These are phyloP conservation scores for Mrakia gelida DNA, from an alignment of 768 basidiomycete genomes.

Conservation along the genomic window DNA sequence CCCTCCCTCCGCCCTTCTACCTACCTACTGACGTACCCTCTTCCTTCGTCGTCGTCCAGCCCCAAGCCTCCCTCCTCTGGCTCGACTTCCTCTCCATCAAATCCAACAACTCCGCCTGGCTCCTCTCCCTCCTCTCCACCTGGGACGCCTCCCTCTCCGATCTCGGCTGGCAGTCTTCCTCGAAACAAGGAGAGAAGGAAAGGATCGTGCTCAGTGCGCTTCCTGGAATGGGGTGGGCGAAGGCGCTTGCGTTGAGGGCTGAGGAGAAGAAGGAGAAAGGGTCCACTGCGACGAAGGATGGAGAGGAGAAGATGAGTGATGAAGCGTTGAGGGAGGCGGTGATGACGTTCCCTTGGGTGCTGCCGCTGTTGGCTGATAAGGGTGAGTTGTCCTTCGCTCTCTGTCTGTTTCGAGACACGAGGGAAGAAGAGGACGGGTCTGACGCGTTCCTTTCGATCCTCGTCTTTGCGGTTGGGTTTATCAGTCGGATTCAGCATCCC, in stretches of 20 bases:
- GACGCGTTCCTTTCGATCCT: not conserved
- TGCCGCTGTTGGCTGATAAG: constrained; percentile 80
- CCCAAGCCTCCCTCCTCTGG: constrained; percentile 71
- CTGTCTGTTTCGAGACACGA: no score
- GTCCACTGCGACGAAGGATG: constrained; percentile 49
- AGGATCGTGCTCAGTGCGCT: not conserved
- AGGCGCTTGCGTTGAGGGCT: constrained; percentile 63
- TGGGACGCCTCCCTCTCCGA: constrained; percentile 27
- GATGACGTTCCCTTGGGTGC: constrained; percentile 69
- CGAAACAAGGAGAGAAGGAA: constrained; percentile 33
- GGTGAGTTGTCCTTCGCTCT: constrained; percentile 32
- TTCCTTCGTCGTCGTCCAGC: no score
- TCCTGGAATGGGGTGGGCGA: constrained; percentile 50
- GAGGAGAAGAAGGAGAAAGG: constrained; percentile 49
- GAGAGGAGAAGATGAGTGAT: constrained; percentile 50
- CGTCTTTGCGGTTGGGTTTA: not conserved
- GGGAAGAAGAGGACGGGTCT: not conserved
- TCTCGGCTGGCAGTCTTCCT: constrained; percentile 48
- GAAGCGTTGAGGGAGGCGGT: constrained; percentile 69
- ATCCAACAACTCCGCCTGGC: constrained; percentile 72
- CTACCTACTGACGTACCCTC: not conserved
- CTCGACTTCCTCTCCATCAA: constrained; percentile 83
- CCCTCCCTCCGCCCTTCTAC: constrained; percentile 29
- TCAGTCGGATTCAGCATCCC: constrained; percentile 61
- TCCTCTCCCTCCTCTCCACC: constrained; percentile 58